Evolutionary conservation across 2,329 filamentous ascomycete species (phyloP), one percentile per base, ranked within the genome.

Genomic region (Alternaria consortialis): DNA sequence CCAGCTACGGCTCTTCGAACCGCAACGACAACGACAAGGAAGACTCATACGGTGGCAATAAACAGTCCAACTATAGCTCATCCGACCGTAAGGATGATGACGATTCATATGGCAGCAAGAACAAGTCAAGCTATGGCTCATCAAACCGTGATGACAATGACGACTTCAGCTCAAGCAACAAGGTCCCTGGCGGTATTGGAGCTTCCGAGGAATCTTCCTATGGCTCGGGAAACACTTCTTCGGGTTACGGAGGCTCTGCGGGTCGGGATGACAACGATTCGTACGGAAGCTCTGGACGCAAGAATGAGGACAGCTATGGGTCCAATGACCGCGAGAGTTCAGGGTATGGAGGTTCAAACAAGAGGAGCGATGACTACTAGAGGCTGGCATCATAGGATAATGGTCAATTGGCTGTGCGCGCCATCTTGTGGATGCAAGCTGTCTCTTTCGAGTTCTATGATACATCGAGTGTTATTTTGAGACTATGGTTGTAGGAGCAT

Each of bases 301-400:
- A 20, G 17, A 40, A 51, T 15, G 43, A 48, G 2, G 43, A 56
- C 15, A 42, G 29, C 9, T 60, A 60, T 23, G 57, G 57, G 2
- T 60, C 57, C 5, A 51, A 53, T 20, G 53, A 43, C 17, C 46
- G 53, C 9, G 56, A 48, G 34, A 47, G 27, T 23, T 56, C 52
- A 3, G 44, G 53, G 11, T 61, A 53, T 46, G 58, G 54, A 8
- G 53, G 50, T 27, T 55, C 47, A 20, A 58, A 53, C 34, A 58
- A 7, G 58, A 52, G 58, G 36, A 47, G 52, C 39, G 51, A 62
- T 25, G 54, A 58, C 34, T 63, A 63, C 53, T 63, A 40, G 20
- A 23, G 34, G 31, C 20, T 11, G n/a, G 9, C 12, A 36, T 47
- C 27, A 43, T 17, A 23, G 15, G 32, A 7, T 13, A 36, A 15